Evolutionary conservation across 345 rosid species (phyloP).

Genomic region (Eucalyptus grandis): DNA sequence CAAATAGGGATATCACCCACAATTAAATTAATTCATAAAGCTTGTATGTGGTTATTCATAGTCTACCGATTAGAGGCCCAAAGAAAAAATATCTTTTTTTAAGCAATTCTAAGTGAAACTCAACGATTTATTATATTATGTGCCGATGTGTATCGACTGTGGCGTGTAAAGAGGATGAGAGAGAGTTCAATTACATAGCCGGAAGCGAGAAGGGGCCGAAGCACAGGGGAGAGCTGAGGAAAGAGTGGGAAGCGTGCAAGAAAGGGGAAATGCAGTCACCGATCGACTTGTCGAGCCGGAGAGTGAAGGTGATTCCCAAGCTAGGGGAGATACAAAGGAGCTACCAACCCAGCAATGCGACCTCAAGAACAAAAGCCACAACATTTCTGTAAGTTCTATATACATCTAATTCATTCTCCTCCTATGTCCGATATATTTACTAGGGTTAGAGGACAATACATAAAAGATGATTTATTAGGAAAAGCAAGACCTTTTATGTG

Average conservation of each 20-base stretch:
- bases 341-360: too few species aligned
- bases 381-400: constrained; percentile 16
- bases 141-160: not conserved
- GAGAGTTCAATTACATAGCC: constrained; percentile 28
- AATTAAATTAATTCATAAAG: too few species aligned
- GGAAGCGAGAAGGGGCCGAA: constrained; percentile 31
- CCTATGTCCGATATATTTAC: not conserved
- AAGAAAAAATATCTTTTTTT: not conserved
- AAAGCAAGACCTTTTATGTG: not conserved
- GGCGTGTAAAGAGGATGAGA: constrained; percentile 29
- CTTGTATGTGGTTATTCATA: not conserved
- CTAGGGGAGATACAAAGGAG: too few species aligned
- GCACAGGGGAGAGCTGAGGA: constrained; percentile 21
- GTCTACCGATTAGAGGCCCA: not conserved
- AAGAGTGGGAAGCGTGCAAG: constrained; percentile 26
- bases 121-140: not conserved
- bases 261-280: constrained; percentile 19
- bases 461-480: not conserved
- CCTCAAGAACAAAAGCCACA: constrained; percentile 29
- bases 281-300: not conserved
- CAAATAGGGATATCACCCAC: not conserved
- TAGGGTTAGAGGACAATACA: not conserved
- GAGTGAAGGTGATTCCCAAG: not conserved
- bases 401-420: not conserved
- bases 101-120: not conserved